A percentile compares a stretch with the other conserved stretches of the same genome.
Evolutionary conservation across 768 basidiomycete species (phyloP).

Genomic region (Russula sp.): DNA sequence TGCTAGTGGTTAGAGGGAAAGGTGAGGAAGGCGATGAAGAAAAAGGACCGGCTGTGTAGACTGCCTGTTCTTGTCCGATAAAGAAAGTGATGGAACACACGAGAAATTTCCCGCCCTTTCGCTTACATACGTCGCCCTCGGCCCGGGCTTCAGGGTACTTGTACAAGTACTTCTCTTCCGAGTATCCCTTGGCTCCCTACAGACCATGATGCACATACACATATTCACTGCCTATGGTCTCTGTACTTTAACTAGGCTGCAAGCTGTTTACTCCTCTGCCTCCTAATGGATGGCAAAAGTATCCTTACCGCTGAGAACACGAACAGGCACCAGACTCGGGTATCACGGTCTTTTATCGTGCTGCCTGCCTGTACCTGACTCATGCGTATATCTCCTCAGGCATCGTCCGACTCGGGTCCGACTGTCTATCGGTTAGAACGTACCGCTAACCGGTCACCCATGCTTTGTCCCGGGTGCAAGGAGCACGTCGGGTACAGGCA

Average conservation of each 20-base stretch:
- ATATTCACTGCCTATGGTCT: neutral
- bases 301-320: too few species aligned
- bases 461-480: neutral
- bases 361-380: neutral
- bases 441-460: neutral
- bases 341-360: neutral
- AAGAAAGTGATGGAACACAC: conserved; percentile 40
- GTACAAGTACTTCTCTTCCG: too few species aligned
- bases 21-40: conserved; percentile 17
- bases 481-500: neutral
- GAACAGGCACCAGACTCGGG: neutral
- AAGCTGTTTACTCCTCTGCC: neutral
- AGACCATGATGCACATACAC: neutral
- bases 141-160: neutral
- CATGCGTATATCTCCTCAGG: neutral
- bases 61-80: conserved; percentile 30
- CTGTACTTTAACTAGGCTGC: neutral
- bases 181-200: neutral
- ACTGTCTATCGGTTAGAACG: neutral
- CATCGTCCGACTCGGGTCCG: neutral
- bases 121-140: conserved; percentile 22
- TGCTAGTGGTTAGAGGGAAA: conserved; percentile 24
- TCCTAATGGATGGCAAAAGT: neutral
- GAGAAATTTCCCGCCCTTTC: conserved; percentile 38
- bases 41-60: conserved; percentile 22